Conservation (phyloP, 768 basidiomycete genomes). For the Hypholoma fasciculare region DNA sequence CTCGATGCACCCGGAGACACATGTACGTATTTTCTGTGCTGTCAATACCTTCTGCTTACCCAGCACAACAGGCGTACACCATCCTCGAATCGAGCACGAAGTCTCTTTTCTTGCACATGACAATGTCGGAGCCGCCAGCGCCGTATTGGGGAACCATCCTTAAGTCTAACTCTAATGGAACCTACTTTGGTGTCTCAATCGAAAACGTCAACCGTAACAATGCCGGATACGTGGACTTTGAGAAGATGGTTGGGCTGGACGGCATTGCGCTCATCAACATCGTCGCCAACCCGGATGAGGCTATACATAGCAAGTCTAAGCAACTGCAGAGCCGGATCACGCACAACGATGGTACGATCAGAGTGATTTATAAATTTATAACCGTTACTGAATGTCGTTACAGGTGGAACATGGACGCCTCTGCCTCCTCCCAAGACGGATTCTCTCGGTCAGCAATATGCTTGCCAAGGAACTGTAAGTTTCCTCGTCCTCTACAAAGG, state of each 20-base stretch:
- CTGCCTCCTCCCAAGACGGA: slow-evolving; percentile 74
- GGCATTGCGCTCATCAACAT: slow-evolving; percentile 94
- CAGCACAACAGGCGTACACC: slow-evolving; percentile 71
- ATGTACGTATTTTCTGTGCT: slow-evolving; percentile 49
- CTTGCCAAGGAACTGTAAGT: slow-evolving; percentile 67
- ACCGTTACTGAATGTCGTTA: slow-evolving; percentile 1
- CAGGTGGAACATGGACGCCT: slow-evolving; percentile 87
- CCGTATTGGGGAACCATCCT: slow-evolving; percentile 90
- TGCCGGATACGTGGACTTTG: slow-evolving; percentile 91
- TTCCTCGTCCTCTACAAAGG: background rate
- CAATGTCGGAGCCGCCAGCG: slow-evolving; percentile 73
- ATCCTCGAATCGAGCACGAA: slow-evolving; percentile 93
- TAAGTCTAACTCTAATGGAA: slow-evolving; percentile 98
- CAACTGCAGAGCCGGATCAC: slow-evolving; percentile 84
- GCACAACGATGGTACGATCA: slow-evolving; percentile 85
- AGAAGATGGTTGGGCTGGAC: slow-evolving; percentile 95
- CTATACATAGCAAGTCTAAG: slow-evolving; percentile 70
- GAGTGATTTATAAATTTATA: background rate
- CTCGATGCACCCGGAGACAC: slow-evolving; percentile 84
- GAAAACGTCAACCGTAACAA: slow-evolving; percentile 91
- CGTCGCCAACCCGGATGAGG: slow-evolving; percentile 80
- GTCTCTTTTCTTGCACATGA: slow-evolving; percentile 94
- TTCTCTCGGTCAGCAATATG: slow-evolving; percentile 71
- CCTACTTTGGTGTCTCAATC: slow-evolving; percentile 87
- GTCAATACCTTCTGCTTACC: background rate